Evolutionary conservation across 129 eudicot species (phyloP), one percentile per base, ranked within the genome.

Genomic region (Flaveria sonorensis): DNA sequence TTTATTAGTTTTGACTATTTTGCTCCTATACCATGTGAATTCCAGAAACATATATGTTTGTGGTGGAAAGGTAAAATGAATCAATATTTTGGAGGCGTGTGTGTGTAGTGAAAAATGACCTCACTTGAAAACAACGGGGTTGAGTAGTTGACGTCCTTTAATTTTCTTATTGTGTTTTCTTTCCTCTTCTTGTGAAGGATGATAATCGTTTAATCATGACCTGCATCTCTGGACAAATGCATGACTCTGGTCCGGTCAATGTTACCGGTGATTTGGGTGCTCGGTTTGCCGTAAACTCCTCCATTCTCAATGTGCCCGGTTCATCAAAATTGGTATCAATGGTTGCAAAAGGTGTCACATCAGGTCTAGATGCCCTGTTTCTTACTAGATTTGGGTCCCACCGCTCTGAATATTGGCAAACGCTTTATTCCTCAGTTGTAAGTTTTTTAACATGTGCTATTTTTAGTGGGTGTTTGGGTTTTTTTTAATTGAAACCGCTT

Each of bases 171-270:
- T 21, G 19, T 26, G 9, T 70, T 81, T 70, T 48, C 61, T 39
- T 43, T 24, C 67, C 20, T 36, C 60, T 46, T 79, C 40, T 79
- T 28, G 10, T 84, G 86, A 57, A 93, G 98, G 98, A 87, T 85
- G 96, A 93, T 77, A 88, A 86, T 83, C 87, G 85, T 43, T 86
- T 93, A 85, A 79, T 93, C 59, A 86, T 84, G 75, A 86, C 85
- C 51, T 93, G 98, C 83, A 90, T 90, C 76, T 83, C 96, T 69
- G 98, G 98, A 73, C 96, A 90, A 76, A 87, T 92, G 30, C 90
- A 88, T 67, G 97, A 93, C 82, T 90, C 98, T 72, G 81, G 91
- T 85, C 98, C 98, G 1, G 85, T 88, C 60, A 92, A 88, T 71
- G 88, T 90, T 73, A 85, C 97, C 15, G 72, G 85, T 45, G 98